A percentile compares a stretch with the other conserved stretches of the same genome.
phyloP scores from a whole-genome alignment of 805 yeast genomes.

The Starmerella stellata region DNA sequence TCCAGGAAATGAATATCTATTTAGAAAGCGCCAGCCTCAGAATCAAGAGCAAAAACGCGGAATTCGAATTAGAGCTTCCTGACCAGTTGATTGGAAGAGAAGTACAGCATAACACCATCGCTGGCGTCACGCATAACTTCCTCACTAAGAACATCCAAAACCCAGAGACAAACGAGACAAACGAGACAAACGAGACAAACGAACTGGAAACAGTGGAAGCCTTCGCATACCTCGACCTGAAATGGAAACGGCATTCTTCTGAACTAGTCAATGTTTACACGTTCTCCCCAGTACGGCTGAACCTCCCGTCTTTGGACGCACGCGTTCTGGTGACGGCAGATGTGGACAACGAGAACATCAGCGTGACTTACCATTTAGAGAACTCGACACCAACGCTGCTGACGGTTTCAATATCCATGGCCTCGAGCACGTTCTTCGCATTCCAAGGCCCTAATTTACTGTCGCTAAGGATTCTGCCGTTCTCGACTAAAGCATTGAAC shows the following conservation, averaged over 20 bases:
- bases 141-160: not conserved
- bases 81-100: not conserved
- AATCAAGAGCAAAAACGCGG: constrained; percentile 3
- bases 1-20: constrained; percentile 8
- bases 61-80: constrained; percentile 3
- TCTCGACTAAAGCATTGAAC: constrained; percentile 27
- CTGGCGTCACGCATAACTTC: constrained; percentile 6
- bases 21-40: constrained; percentile 2
- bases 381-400: constrained; percentile 59
- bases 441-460: constrained; percentile 24
- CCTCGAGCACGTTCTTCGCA: constrained; percentile 25
- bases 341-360: constrained; percentile 14
- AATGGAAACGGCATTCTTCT: constrained; percentile 21
- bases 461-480: constrained; percentile 40
- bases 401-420: constrained; percentile 37
- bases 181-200: not conserved
- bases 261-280: constrained; percentile 9
- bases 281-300: constrained; percentile 15
- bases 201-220: constrained; percentile 13
- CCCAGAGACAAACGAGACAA: not conserved
- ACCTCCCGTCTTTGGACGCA: constrained; percentile 18
- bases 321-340: constrained; percentile 14
- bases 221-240: constrained; percentile 18
- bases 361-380: constrained; percentile 35
- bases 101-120: constrained; percentile 7